phyloP scores from a whole-genome alignment of 2,329 filamentous ascomycete species.

The Alternaria viburni region DNA sequence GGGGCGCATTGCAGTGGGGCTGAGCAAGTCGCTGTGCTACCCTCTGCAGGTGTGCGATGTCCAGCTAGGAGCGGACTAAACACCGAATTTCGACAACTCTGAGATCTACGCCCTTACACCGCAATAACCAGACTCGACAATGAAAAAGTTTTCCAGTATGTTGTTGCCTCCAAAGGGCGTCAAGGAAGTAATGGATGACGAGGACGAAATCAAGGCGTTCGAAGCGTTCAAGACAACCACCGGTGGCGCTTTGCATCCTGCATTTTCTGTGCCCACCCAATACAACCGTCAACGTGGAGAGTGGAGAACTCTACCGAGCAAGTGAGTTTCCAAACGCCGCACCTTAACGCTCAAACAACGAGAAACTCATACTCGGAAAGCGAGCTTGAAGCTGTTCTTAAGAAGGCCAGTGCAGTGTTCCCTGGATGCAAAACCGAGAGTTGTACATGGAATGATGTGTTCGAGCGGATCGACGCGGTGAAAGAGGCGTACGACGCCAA shows the following conservation, averaged over 20 bases:
- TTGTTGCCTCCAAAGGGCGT: not conserved
- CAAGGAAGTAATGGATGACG: not conserved
- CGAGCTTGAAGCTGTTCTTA: not conserved
- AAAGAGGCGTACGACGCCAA: not conserved
- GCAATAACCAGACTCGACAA: not conserved
- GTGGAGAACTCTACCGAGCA: not conserved
- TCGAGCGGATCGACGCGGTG: not conserved
- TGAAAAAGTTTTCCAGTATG: accelerated
- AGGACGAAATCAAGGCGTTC: not conserved
- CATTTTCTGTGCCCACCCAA: not conserved
- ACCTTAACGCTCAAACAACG: not conserved
- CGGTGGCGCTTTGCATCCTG: not conserved
- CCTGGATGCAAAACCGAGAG: not conserved
- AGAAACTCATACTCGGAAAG: not conserved
- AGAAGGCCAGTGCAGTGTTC: not conserved
- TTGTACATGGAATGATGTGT: not conserved
- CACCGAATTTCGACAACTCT: not conserved
- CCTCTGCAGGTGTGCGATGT: not conserved
- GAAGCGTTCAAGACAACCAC: not conserved
- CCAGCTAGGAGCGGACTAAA: not conserved
- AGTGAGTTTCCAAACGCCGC: not conserved
- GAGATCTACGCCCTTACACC: not conserved
- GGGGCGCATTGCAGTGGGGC: not conserved
- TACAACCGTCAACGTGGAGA: not conserved
- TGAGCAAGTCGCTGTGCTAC: not conserved